These are phyloP conservation scores for Eucalyptus camaldulensis DNA, from an alignment of 345 rosid genomes.

Conservation along the genomic window DNA sequence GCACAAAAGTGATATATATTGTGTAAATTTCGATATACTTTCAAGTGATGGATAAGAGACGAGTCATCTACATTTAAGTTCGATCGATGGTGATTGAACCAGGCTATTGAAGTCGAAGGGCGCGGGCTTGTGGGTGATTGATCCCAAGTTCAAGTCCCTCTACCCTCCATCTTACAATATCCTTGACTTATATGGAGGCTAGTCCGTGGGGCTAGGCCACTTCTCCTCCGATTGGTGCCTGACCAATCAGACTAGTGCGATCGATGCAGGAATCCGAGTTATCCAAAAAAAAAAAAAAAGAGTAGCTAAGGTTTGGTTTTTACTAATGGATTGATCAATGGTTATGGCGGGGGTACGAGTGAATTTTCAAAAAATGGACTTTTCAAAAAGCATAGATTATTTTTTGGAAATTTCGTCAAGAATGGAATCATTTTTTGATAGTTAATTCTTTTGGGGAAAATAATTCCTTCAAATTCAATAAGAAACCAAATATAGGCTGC, in stretches of 20 bases:
- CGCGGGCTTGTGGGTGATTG: rapidly evolving
- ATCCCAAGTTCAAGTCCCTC: too few relatives aligned
- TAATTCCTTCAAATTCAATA: neutral
- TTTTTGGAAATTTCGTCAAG: neutral
- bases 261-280: too few relatives aligned
- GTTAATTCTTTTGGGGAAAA: neutral
- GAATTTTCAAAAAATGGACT: neutral
- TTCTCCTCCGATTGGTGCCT: too few relatives aligned
- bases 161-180: too few relatives aligned
- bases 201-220: too few relatives aligned
- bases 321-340: neutral
- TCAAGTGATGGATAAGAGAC: neutral
- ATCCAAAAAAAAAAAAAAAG: too few relatives aligned
- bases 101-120: neutral
- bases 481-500: neutral
- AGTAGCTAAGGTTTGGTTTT: too few relatives aligned
- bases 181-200: too few relatives aligned
- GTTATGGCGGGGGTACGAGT: neutral
- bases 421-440: neutral
- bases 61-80: neutral
- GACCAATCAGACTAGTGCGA: too few relatives aligned
- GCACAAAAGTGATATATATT: neutral
- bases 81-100: rapidly evolving
- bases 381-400: too few relatives aligned
- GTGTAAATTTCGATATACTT: neutral